Base-by-base conservation (phyloP, 768 basidiomycete species). In the Boletus sp. region DNA sequence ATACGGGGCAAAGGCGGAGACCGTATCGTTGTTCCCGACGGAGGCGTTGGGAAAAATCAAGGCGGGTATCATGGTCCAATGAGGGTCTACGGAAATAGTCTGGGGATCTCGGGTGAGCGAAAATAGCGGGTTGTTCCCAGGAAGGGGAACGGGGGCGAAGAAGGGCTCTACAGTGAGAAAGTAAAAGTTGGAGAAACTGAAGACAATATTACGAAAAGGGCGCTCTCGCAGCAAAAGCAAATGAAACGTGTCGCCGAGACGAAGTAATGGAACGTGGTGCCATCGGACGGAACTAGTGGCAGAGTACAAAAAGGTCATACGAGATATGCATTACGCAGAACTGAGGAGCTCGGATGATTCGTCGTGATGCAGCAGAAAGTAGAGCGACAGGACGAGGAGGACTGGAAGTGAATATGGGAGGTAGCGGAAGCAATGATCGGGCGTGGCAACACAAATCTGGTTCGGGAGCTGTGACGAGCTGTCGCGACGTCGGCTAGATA, bases 401-500 rank as follows among this genome's bases (percentile, higher is more conserved):
- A 29, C 37, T 30, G 43, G 15, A 43, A n/a, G n/a, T n/a, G n/a
- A n/a, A n/a, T n/a, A n/a, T n/a, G n/a, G 27, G 7, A 10, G 29
- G 34, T 37, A 19, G 14, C 47, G 58, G 34, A 45, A 44, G 55
- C 30, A 50, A 41, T 50, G 55, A 66, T 65, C 61, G 52, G 61
- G 61, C 21, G 46, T 54, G 58, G 61, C 61, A 50, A 39, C 49
- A 51, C 47, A 51, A 35, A 44, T 39, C 61, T 9, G 11, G 51
- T 56, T 55, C 33, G 49, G 58, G 44, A 29, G 49, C 46, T 19
- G 61, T 64, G 57, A 48, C 38, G 40, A 33, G 15, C 34, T 33
- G 42, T 53, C 37, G 50, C 46, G 67, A 61, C 63, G 13, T 64
- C 68, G 68, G 70, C 35, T 68, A 71, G 68, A 70, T 64, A 64